Evolutionary conservation across 441 rosid genomes (phyloP), one percentile per base, ranked within the genome.

Genomic region (Breynia disticha): DNA sequence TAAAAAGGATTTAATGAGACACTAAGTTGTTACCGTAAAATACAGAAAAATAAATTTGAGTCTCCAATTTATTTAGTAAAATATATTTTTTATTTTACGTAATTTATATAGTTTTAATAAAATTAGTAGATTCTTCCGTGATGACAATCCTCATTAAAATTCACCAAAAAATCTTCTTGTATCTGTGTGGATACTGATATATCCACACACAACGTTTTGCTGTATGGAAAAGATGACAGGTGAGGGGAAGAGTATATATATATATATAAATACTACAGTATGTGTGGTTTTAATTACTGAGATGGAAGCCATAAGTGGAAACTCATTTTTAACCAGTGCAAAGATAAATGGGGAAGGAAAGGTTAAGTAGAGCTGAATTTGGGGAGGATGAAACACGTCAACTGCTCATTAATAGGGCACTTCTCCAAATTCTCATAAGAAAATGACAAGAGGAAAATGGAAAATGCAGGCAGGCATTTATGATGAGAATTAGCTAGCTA

Each of bases 401-500:
- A 46, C 46, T 42, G 42, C 45, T 49, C 41, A 52, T 44, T 59
- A 20, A 17, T 8, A 24, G 13, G 15, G 42, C 47, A 48, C 35
- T n/a, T n/a, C n/a, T 17, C 18, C 19, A 57, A 51, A 11, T 62
- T 71, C 65, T 68, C 66, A 28, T 37, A 72, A 67, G 14, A 47
- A 18, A 41, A 47, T 38, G 56, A 59, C 9, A 21, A 21, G 60
- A 60, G 39, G 53, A 59, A 62, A 57, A 49, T 60, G 39, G 54
- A 54, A 55, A 50, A 55, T 59, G 67, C 61, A 61, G 45, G 59
- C 56, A 65, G 35, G 43, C 38, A 56, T 55, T 37, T 53, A 55
- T 60, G 35, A 9, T 28, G 61, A 62, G 65, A 64, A 54, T 62
- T 67, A n/a, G n/a, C n/a, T n/a, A n/a, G n/a, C n/a, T n/a, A 62